Base-by-base conservation (phyloP, 352 stramenopile genomes). In the Phytophthora uliginosa region DNA sequence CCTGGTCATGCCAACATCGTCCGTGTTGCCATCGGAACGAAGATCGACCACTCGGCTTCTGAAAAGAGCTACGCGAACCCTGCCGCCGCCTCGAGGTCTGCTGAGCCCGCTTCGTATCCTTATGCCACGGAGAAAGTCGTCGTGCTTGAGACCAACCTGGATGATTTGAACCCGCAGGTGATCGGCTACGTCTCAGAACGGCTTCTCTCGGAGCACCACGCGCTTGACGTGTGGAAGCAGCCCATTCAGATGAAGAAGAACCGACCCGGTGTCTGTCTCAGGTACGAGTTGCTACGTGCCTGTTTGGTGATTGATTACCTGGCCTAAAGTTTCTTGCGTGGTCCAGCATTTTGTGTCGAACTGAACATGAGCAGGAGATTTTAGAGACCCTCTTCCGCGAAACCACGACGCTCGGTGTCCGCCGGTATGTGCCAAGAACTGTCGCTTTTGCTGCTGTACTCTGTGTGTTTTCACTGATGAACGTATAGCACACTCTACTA, bases 171-270 rank as follows among this genome's bases (percentile, higher is more conserved):
- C 55, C 89, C 89, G 24, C 89, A 96, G 73, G 80, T 94, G 48
- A 75, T 96, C 26, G 91, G 89, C 28, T 95, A 91, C 70, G 73
- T 97, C 6, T 86, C 84, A 15, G 88, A 95, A 71, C 72, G 76
- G 28, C 56, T 98, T 63, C 74, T 98, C n/a, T 66, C 61, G 20
- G 66, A 77, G 8, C 78, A 84, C 7, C 61, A 78, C n/a, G 92
- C 90, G 9, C 73, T 97, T 18, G 94, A 98, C 64, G 91, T 94
- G 55, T 98, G 94, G 94, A 89, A 91, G 31, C 84, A 88, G 59
- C 81, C 89, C 36, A 96, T 97, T 70, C 83, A 95, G 45, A 98
- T 98, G 94, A 98, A 98, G 79, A 98, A 98, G 76, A 91, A 89
- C 28, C 86, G 92, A 0, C 88, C 90, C 6, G 92, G 75, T 1